These are phyloP conservation scores for Metschnikowia orientalis DNA, from an alignment of 805 yeast species.

Conservation along the genomic window DNA sequence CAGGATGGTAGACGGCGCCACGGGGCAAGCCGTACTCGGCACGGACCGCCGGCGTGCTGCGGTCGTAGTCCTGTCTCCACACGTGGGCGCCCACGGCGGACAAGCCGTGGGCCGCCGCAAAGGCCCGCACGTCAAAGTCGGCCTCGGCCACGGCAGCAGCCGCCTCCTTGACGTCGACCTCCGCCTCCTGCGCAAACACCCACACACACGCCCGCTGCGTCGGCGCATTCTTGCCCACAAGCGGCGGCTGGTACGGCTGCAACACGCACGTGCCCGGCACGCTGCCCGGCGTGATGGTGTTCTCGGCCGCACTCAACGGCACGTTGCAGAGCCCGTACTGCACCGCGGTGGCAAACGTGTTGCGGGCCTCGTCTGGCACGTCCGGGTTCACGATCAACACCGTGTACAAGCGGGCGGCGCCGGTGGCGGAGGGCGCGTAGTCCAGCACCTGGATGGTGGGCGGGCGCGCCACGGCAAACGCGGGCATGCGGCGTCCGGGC, in stretches of 20 bases:
- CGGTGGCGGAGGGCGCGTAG: slow-evolving; percentile 44
- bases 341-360: slow-evolving; percentile 66
- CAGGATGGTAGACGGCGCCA: slow-evolving; percentile 72
- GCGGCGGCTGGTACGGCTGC: slow-evolving; percentile 70
- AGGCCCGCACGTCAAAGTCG: slow-evolving; percentile 70
- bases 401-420: slow-evolving; percentile 56
- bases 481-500: slow-evolving; percentile 74
- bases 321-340: slow-evolving; percentile 77
- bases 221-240: slow-evolving; percentile 84
- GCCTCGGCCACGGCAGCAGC: slow-evolving; percentile 25
- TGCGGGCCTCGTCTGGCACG: slow-evolving; percentile 68
- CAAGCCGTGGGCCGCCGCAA: slow-evolving; percentile 52
- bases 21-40: slow-evolving; percentile 63
- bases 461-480: slow-evolving; percentile 66
- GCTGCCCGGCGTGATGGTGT: slow-evolving; percentile 47
- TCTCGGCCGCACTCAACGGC: slow-evolving; percentile 52
- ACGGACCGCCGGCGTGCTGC: slow-evolving; percentile 65
- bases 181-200: slow-evolving; percentile 71
- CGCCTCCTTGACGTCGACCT: slow-evolving; percentile 9
- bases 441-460: slow-evolving; percentile 79
- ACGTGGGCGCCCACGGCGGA: slow-evolving; percentile 87
- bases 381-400: slow-evolving; percentile 87
- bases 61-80: slow-evolving; percentile 84
- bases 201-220: slow-evolving; percentile 80
- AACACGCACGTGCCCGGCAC: slow-evolving; percentile 35